Evolutionary conservation across 768 basidiomycete species (phyloP), one percentile per base, ranked within the genome.

Genomic region (Amanita rubescens): DNA sequence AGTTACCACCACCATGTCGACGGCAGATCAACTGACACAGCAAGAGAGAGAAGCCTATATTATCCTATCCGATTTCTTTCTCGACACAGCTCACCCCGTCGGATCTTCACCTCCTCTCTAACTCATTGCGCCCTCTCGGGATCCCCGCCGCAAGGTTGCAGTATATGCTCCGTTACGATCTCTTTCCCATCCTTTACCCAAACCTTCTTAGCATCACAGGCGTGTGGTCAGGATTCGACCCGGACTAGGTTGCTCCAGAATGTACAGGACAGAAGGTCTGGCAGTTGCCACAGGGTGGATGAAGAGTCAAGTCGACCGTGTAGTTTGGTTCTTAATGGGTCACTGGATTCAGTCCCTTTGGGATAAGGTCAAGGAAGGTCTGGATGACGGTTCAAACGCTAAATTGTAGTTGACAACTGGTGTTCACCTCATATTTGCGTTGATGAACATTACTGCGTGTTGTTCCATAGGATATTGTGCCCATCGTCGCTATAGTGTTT

Each of bases 161-260:
- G 38, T 12, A 43, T 43, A 43, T 43, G 42, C 42, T 43, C 42
- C 42, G 42, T 43, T 17, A 43, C 20, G 42, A 43, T 43, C 42
- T 43, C 42, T 43, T 43, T 43, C 42, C 42, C 42, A 43, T 43
- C 42, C 20, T 43, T 43, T 43, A 43, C 42, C 42, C 20, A 43
- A 43, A 43, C 20, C 42, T 43, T 43, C 15, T 43, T 43, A 19
- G 42, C 42, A 12, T 43, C 42, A 17, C 42, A 43, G 42, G 42
- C 42, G 42, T 9, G n/a, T 43, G 42, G n/a, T 17, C 7, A 43
- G 42, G n/a, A 43, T 43, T 43, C 42, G n/a, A 43, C 42, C 4
- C 4, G 5, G 42, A 43, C 42, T 43, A n/a, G 42, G 42, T 43
- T 43, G 42, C 5, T 43, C 42, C 42, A 43, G n/a, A n/a, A n/a